phyloP scores from a whole-genome alignment of 306 rosid genomes.

The Delonix regia region DNA sequence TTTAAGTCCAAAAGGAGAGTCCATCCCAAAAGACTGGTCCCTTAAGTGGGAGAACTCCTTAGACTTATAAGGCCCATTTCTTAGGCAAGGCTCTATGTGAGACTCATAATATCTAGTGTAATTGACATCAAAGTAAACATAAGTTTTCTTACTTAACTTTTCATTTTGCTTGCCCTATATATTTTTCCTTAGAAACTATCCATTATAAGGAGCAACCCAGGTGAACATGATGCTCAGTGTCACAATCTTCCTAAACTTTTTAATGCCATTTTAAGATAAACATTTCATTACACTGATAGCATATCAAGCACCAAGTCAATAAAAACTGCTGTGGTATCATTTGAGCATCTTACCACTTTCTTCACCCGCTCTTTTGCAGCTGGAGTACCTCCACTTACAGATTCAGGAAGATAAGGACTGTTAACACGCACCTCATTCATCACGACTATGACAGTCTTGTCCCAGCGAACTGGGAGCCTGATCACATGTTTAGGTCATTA shows the following conservation, averaged over 20 bases:
- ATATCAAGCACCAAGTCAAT: slow-evolving; percentile 22
- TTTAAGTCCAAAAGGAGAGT: no score
- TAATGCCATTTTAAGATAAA: slow-evolving; percentile 3
- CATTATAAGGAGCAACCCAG: slow-evolving; percentile 23
- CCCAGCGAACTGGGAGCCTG: slow-evolving; percentile 99
- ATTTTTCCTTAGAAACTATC: not conserved
- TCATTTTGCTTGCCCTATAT: slow-evolving; percentile 9
- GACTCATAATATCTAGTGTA: no score
- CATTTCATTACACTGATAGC: not conserved
- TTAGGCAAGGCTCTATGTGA: no score
- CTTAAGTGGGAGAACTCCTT: no score
- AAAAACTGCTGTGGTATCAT: slow-evolving; percentile 8
- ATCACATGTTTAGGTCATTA: slow-evolving; percentile 29
- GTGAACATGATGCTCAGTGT: not conserved
- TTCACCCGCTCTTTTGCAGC: slow-evolving; percentile 98
- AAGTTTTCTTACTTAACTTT: slow-evolving; percentile 5
- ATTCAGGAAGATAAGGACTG: slow-evolving; percentile 90
- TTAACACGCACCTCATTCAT: slow-evolving; percentile 91
- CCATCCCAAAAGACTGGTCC: no score
- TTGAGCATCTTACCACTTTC: slow-evolving; percentile 80
- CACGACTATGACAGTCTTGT: slow-evolving; percentile 91
- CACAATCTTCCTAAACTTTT: slow-evolving; percentile 4
- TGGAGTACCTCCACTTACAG: slow-evolving; percentile 93
- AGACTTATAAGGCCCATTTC: no score
- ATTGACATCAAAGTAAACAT: not conserved